These are phyloP conservation scores for Chlorella sorokiniana DNA, from an alignment of 139 green algal species.

Conservation along the genomic window DNA sequence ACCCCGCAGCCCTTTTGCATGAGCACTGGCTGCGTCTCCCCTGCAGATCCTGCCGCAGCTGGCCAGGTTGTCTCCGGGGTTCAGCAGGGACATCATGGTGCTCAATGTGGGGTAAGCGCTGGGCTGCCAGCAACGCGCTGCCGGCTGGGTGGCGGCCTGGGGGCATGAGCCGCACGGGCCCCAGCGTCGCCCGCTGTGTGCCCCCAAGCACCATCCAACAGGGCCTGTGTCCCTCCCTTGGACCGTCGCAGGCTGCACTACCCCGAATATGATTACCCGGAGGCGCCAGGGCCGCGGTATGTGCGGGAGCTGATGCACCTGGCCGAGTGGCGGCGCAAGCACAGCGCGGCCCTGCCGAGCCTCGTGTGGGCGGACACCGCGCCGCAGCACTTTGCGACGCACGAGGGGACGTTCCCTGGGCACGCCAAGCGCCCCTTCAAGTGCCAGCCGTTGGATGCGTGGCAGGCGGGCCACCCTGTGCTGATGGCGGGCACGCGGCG, in stretches of 20 bases:
- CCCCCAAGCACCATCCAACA: too few relatives aligned
- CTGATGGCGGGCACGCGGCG: neutral
- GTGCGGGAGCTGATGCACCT: neutral
- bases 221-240: neutral
- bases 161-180: neutral
- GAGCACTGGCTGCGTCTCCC: neutral
- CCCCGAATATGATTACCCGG: neutral
- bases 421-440: neutral
- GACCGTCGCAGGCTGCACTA: conserved; percentile 8
- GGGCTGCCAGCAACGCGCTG: neutral
- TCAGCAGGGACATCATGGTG: conserved; percentile 2
- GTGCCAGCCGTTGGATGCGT: neutral
- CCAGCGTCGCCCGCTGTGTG: neutral
- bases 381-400: conserved; percentile 11
- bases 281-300: neutral
- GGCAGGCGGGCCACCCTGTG: neutral
- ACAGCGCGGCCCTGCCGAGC: neutral
- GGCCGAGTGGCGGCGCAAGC: neutral
- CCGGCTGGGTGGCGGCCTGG: neutral
- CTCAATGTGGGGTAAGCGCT: conserved; percentile 26
- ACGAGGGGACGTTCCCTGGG: neutral
- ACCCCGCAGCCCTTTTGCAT: too few relatives aligned
- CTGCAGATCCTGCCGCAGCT: conserved; percentile 6
- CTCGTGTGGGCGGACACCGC: conserved; percentile 26
- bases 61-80: neutral